Conservation (phyloP, 352 stramenopile genomes). For the Pythium aristosporum region DNA sequence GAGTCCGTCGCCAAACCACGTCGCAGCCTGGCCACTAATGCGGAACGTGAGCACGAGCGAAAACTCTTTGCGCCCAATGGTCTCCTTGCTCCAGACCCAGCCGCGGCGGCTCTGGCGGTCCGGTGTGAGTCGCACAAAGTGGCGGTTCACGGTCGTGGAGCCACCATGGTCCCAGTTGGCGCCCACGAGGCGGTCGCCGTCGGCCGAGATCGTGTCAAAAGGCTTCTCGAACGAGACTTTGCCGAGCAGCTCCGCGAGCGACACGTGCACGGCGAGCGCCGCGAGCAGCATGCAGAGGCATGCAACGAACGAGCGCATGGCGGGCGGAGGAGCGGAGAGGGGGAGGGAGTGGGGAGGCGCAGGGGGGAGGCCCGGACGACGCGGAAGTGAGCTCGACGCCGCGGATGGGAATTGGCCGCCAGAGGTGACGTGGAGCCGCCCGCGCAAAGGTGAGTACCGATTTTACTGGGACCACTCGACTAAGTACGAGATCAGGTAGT, state of each 20-base stretch:
- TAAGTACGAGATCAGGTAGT: slow-evolving; percentile 12
- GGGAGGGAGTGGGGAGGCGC: background rate
- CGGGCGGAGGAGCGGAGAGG: background rate
- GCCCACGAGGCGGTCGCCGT: slow-evolving; percentile 57
- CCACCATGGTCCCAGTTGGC: slow-evolving; percentile 61
- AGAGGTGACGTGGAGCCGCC: slow-evolving; percentile 25
- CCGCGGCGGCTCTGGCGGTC: slow-evolving; percentile 79
- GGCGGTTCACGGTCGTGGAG: slow-evolving; percentile 65
- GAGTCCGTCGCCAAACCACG: slow-evolving; percentile 78
- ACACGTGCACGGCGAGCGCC: slow-evolving; percentile 23
- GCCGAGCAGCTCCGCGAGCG: slow-evolving; percentile 38
- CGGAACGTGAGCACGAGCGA: slow-evolving; percentile 79
- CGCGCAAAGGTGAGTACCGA: slow-evolving; percentile 1
- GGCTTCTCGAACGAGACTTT: slow-evolving; percentile 77
- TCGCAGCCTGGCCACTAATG: slow-evolving; percentile 75
- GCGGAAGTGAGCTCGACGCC: background rate
- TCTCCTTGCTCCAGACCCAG: slow-evolving; percentile 71
- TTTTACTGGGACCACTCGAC: background rate
- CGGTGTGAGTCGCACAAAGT: slow-evolving; percentile 81
- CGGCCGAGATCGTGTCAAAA: slow-evolving; percentile 67
- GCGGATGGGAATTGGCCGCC: slow-evolving; percentile 3
- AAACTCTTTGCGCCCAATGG: slow-evolving; percentile 62
- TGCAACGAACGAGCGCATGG: slow-evolving; percentile 15
- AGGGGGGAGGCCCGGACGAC: background rate
- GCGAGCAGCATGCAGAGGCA: slow-evolving; percentile 15